Evolutionary conservation across 1,284 basidiomycete genomes (phyloP), one percentile per base, ranked within the genome.

Genomic region (Cryptococcus deneoformans): DNA sequence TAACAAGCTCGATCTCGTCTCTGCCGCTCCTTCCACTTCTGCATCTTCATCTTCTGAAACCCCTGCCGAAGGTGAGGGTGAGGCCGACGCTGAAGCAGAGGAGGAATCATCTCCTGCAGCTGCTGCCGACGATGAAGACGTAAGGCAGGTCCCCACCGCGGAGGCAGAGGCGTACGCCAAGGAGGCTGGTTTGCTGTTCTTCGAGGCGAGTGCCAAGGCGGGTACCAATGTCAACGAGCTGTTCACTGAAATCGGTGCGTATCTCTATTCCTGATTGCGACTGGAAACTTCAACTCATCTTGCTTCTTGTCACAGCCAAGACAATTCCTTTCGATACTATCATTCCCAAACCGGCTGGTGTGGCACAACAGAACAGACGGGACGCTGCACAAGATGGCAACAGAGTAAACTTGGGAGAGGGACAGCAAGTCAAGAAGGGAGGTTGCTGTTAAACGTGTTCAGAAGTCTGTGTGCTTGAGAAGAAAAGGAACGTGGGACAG

Each of bases 121-220:
- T 3, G 42, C 68, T 14, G 49, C 58, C 0, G 12, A 58, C 5
- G 46, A 47, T 12, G 89, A 90, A 71, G 86, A 84, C 61, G 77
- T 90, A 67, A 82, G 93, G 67, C 90, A 96, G 76, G 92, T 97
- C 38, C 86, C 90, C 12, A 83, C 86, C 61, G 94, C 96, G 67
- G 96, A 98, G 80, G 96, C 95, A 1, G 88, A 93, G 76, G 91
- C 92, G 7, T 99, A 99, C 76, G 95, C 96, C 9, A 86, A 89
- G 61, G 96, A 99, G 78, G 86, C 88, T 38, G 89, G 90, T 1
- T 77, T 99, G 55, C 80, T 99, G 55, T 99, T 99, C 83, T 97
- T 97, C 69, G 95, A 99, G 82, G 97, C 95, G 20, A 91, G 88
- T 71, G 95, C 95, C 45, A 99, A 99, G 87, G 96, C 92, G 8